phyloP scores from a whole-genome alignment of 805 yeast genomes.

The Kazachstania kunashirensis region DNA sequence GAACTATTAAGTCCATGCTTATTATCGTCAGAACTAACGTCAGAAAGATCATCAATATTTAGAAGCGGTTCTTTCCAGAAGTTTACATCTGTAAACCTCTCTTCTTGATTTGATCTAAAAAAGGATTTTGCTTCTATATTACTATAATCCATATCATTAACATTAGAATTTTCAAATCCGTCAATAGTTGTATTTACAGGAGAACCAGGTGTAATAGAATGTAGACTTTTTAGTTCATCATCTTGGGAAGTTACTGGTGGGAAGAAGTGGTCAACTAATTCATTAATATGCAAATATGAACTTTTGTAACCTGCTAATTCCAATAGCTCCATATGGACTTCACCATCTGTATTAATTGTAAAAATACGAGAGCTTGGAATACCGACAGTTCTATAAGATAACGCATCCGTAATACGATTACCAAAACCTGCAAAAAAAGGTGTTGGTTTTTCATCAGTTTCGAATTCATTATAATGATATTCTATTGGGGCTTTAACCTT shows the following conservation, averaged over 20 bases:
- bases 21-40: conserved; percentile 34
- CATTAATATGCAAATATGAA: conserved; percentile 81
- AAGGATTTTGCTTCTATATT: conserved; percentile 15
- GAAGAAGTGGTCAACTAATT: conserved; percentile 92
- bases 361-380: conserved; percentile 91
- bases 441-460: conserved; percentile 41
- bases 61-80: conserved; percentile 83
- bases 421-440: conserved; percentile 98
- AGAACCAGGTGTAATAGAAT: conserved; percentile 28
- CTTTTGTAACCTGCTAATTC: conserved; percentile 90
- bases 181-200: conserved; percentile 18
- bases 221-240: conserved; percentile 26
- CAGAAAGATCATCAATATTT: conserved; percentile 51
- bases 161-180: conserved; percentile 4
- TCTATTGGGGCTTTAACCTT: background rate
- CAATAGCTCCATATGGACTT: conserved; percentile 91
- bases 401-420: conserved; percentile 90
- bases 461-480: background rate
- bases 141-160: conserved; percentile 4
- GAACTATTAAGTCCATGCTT: background rate
- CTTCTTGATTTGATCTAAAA: conserved; percentile 22
- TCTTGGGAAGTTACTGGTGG: conserved; percentile 57
- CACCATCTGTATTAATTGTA: conserved; percentile 93
- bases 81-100: conserved; percentile 71
- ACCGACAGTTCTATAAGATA: conserved; percentile 86